A percentile compares a stretch with the other conserved stretches of the same genome.
Conservation (phyloP, 1,284 basidiomycete genomes). For the Cystobasidium slooffiae region DNA sequence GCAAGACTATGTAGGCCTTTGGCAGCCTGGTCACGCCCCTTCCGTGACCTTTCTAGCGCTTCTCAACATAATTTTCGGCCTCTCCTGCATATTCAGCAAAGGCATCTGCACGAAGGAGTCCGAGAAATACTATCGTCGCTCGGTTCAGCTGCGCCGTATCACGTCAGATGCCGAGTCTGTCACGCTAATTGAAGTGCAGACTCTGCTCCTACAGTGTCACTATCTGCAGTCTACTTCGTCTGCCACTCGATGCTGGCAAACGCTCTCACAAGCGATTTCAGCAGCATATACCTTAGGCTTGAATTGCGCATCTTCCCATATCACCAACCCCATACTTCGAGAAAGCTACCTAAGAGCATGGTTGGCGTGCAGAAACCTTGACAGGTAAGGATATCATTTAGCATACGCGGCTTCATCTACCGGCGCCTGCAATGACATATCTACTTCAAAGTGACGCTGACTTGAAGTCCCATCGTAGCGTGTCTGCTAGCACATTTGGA, state of each 20-base stretch:
- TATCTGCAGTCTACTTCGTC: background rate
- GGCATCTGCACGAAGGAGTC: background rate
- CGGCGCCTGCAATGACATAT: background rate
- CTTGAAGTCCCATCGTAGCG: background rate
- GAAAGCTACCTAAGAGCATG: background rate
- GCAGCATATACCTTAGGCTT: conserved; percentile 2
- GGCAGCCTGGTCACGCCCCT: background rate
- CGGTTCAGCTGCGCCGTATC: background rate
- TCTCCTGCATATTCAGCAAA: background rate
- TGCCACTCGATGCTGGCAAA: background rate
- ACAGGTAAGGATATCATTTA: background rate
- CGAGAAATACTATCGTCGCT: background rate
- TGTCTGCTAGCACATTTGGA: background rate
- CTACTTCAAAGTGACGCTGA: background rate
- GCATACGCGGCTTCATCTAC: too few relatives aligned
- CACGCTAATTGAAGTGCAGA: background rate
- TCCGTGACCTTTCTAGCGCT: background rate
- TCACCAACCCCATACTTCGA: background rate
- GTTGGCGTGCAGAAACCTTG: conserved; percentile 5
- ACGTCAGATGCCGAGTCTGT: background rate
- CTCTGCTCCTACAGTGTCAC: background rate
- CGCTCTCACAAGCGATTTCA: background rate
- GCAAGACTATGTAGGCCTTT: background rate
- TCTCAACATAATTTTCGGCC: background rate
- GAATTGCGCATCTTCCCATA: background rate